phyloP scores from a whole-genome alignment of 169 alveolate genomes.

The Cryptosporidium ryanae region DNA sequence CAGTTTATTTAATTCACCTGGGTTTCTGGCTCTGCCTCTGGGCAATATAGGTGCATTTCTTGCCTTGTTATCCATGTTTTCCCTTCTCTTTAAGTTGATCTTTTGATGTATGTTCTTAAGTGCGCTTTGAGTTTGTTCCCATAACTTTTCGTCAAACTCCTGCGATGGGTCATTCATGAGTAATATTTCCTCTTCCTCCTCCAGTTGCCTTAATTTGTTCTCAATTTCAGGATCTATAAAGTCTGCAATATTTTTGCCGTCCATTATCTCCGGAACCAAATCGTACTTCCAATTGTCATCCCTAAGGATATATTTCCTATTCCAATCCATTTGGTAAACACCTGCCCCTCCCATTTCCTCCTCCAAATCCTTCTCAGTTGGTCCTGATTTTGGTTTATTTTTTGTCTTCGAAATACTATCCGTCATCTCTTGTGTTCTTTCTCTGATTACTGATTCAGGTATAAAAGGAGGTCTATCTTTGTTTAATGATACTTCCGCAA shows the following conservation, averaged over 20 bases:
- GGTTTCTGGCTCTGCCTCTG: slow-evolving; percentile 66
- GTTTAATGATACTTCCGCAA: slow-evolving; percentile 79
- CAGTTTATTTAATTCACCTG: slow-evolving; percentile 53
- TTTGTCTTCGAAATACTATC: neutral
- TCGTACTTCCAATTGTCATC: slow-evolving; percentile 96
- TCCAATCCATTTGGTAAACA: slow-evolving; percentile 92
- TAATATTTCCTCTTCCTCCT: slow-evolving; percentile 95
- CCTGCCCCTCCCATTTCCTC: slow-evolving; percentile 99
- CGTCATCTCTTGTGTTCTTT: slow-evolving; percentile 9
- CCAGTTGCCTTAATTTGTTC: slow-evolving; percentile 92
- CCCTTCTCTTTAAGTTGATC: slow-evolving; percentile 56
- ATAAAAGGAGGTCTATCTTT: slow-evolving; percentile 87
- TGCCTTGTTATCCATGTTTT: slow-evolving; percentile 70
- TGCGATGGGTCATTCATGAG: slow-evolving; percentile 83
- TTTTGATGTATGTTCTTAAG: slow-evolving; percentile 40
- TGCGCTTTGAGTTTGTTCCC: slow-evolving; percentile 53
- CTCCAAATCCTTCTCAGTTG: slow-evolving; percentile 77
- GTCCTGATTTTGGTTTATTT: slow-evolving; percentile 50
- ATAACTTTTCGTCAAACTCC: slow-evolving; percentile 74
- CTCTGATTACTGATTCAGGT: slow-evolving; percentile 87
- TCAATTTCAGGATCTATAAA: slow-evolving; percentile 96
- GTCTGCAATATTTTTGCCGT: slow-evolving; percentile 97
- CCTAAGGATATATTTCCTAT: slow-evolving; percentile 88
- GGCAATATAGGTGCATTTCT: slow-evolving; percentile 67
- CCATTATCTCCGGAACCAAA: slow-evolving; percentile 96